Evolutionary conservation across 2,329 filamentous ascomycete genomes (phyloP).

Genomic region (Penicillium paneum): DNA sequence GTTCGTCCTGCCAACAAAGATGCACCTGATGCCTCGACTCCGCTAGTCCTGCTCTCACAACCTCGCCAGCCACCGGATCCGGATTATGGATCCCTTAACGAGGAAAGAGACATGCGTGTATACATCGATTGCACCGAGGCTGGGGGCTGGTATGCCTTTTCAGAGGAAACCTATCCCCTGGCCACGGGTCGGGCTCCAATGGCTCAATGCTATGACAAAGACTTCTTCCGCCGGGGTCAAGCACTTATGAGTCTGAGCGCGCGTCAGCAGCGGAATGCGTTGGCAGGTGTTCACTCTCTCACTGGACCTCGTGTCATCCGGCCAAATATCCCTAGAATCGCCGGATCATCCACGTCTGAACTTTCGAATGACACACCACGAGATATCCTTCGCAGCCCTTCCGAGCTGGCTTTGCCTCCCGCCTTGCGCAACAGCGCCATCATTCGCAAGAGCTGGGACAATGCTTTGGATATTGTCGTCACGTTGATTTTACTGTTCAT

Average conservation of each 20-base stretch:
- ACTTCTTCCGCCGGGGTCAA: conserved; percentile 43
- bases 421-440: conserved; percentile 43
- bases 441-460: conserved; percentile 47
- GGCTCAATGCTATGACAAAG: conserved; percentile 56
- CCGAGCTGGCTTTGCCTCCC: conserved; percentile 39
- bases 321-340: conserved; percentile 46
- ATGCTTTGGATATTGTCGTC: conserved; percentile 45
- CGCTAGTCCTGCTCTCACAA: conserved; percentile 82
- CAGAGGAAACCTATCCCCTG: conserved; percentile 78
- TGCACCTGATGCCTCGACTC: conserved; percentile 57
- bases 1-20: conserved; percentile 69
- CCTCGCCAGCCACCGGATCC: conserved; percentile 62
- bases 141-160: conserved; percentile 94
- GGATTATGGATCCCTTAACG: conserved; percentile 39
- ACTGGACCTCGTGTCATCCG: conserved; percentile 44
- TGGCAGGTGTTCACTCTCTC: conserved; percentile 70
- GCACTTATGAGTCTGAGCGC: conserved; percentile 38
- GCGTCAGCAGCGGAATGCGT: conserved; percentile 55
- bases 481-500: conserved; percentile 41
- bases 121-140: conserved; percentile 82
- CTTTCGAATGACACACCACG: conserved; percentile 40
- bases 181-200: conserved; percentile 67
- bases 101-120: conserved; percentile 62
- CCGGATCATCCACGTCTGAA: conserved; percentile 36
- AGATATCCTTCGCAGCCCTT: conserved; percentile 34